Evolutionary conservation across 257 asterid species (phyloP), one percentile per base, ranked within the genome.

Genomic region (Capsicum pubescens): DNA sequence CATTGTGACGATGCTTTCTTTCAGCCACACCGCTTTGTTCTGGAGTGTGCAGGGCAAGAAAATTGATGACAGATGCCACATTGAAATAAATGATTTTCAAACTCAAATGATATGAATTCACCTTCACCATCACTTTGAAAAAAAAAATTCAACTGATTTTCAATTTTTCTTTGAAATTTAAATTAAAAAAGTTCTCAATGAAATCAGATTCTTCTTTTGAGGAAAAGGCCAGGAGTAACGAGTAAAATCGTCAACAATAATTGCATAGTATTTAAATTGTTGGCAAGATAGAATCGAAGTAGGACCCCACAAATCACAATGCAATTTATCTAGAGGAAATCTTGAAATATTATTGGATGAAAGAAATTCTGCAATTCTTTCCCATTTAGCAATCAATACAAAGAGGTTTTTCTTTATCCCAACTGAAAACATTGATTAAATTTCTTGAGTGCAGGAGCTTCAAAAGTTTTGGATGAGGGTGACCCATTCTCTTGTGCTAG

Each of bases 351-450:
- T 48, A 63, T 84, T 67, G 8, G 69, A 50, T 64, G 7, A 39
- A 78, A 7, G 68, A 42, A 10, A 61, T 13, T 64, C 79, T 84
- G 39, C 83, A 39, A 39, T 39, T 39, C 6, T 39, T 39, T 39
- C 44, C 44, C 44, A 39, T 39, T 39, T 39, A 4, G 44, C 6
- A 39, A 39, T 4, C 2, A 39, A 39, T 39, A 39, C 44, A 39
- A 39, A 39, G 44, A 39, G 50, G 19, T 10, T 14, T 50, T 50
- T 21, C 15, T 19, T 21, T 66, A 35, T 48, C 39, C 78, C 50
- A 82, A 63, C 79, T 64, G 14, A 66, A 63, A 63, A 82, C 63
- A 82, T 82, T 21, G 6, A 48, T 82, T 63, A 39, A 39, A 39
- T 39, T 39, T 39, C 44, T 39, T 39, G 44, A 39, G 44, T 39